Evolutionary conservation across 2,329 filamentous ascomycete genomes (phyloP).

Genomic region (Colletotrichum sp.): DNA sequence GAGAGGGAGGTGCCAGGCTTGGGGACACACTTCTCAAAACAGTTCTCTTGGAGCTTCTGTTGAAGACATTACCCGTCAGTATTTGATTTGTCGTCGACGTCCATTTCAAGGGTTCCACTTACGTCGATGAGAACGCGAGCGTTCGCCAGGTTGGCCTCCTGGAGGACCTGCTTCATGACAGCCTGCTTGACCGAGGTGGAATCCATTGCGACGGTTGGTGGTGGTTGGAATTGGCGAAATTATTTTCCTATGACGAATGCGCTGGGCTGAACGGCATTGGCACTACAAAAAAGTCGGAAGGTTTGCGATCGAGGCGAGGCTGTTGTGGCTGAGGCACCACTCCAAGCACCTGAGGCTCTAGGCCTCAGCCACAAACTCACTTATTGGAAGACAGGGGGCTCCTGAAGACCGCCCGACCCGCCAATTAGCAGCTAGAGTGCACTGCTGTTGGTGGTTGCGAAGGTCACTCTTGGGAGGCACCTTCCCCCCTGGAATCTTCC

Average conservation of each 20-base stretch:
- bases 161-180: constrained; percentile 69
- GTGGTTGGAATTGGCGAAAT: not conserved
- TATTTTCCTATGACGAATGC: not conserved
- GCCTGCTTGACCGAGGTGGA: constrained; percentile 63
- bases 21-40: constrained; percentile 78
- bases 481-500: not conserved
- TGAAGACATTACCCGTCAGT: not conserved
- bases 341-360: not conserved
- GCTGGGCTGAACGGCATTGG: not conserved
- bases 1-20: constrained; percentile 72
- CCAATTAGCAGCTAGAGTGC: not conserved
- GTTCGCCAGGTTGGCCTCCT: constrained; percentile 71
- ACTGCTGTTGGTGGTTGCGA: not conserved
- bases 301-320: constrained; percentile 1
- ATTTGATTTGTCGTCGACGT: not conserved
- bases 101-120: constrained; percentile 28
- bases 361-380: not conserved
- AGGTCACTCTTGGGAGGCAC: not conserved
- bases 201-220: constrained; percentile 51
- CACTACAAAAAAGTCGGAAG: constrained; percentile 10
- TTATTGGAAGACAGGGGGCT: not conserved
- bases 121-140: constrained; percentile 75
- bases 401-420: not conserved
- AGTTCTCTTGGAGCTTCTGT: constrained; percentile 81
- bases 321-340: not conserved